Evolutionary conservation across 108 stramenopile genomes (phyloP).

Genomic region (Fragilariopsis cylindrus): DNA sequence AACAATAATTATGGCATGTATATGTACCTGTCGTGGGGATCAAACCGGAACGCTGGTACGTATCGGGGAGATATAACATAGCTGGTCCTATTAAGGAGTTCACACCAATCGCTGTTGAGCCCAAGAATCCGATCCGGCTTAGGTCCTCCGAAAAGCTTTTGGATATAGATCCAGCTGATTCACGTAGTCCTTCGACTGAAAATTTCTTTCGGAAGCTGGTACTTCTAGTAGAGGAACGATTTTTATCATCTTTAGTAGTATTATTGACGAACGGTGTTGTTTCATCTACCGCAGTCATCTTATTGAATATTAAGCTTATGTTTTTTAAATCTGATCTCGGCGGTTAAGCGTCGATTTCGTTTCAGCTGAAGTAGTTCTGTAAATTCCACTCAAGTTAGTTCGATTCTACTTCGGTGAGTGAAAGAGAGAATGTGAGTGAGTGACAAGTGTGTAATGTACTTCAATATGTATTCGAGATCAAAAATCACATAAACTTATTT

Average conservation of each 20-base stretch:
- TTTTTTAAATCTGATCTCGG: background rate
- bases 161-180: background rate
- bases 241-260: background rate
- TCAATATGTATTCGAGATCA: no score
- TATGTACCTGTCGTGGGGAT: conserved; percentile 50
- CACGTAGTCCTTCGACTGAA: background rate
- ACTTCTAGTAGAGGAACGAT: background rate
- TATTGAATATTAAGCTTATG: background rate
- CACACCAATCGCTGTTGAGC: conserved; percentile 62
- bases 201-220: background rate
- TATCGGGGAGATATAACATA: conserved; percentile 69
- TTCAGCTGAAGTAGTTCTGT: no score
- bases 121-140: conserved; percentile 49
- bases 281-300: background rate
- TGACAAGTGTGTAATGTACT: no score
- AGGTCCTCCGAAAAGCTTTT: conserved; percentile 11
- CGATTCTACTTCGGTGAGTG: no score
- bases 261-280: conserved; percentile 4
- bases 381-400: no score
- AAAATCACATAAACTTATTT: no score
- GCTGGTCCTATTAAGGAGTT: conserved; percentile 81
- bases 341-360: background rate
- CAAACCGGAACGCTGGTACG: conserved; percentile 67
- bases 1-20: conserved; percentile 27
- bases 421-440: no score